Evolutionary conservation across 139 green algal genomes (phyloP), one percentile per base, ranked within the genome.

Genomic region (Chlamydomonas schloesseri): DNA sequence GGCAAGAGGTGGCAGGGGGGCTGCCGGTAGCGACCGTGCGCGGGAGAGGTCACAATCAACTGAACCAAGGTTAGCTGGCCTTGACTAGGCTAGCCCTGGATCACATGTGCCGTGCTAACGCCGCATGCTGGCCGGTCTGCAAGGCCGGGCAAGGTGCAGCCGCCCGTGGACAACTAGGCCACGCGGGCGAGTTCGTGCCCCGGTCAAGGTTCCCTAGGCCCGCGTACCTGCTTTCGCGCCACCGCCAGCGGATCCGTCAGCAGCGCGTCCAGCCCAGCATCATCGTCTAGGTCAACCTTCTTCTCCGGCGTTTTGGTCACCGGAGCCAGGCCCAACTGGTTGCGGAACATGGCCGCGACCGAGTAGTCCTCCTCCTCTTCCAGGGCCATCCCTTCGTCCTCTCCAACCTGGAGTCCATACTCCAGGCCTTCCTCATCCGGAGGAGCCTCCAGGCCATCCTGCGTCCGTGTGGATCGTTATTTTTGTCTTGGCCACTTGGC

Each of bases 391-490:
- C 74, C 65, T 14, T 86, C 74, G 47, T 94, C 81, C 55, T 92
- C 84, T 3, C 69, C 74, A 23, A 81, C 8, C 26, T 91, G 84
- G 24, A 83, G 80, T 0, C 90, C 93, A 71, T 93, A 90, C 0
- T 91, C 86, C 0, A 83, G 42, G 2, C 80, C 76, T 13, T 91
- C 87, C 74, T 96, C 93, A 26, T 92, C 87, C 23, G 94, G 95
- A 1, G 93, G 94, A 26, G 90, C 95, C 8, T 97, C 95, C 71
- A 97, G 87, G 0, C 93, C 93, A 65, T 97, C 93, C 95, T 97
- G 92, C 60, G 42, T 50, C 8, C 42, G 42, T 50, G 42, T 50
- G 71, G 36, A 71, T 42, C 60, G 24, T 50, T 50, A 50, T 13
- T 50, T 50, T 8, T 8, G 42, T 50, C 42, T 8, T 5, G 8